Percentiles rank a stretch among this genome's conserved stretches.
phyloP scores from a whole-genome alignment of 345 rosid genomes.

The Barbarea vulgaris region DNA sequence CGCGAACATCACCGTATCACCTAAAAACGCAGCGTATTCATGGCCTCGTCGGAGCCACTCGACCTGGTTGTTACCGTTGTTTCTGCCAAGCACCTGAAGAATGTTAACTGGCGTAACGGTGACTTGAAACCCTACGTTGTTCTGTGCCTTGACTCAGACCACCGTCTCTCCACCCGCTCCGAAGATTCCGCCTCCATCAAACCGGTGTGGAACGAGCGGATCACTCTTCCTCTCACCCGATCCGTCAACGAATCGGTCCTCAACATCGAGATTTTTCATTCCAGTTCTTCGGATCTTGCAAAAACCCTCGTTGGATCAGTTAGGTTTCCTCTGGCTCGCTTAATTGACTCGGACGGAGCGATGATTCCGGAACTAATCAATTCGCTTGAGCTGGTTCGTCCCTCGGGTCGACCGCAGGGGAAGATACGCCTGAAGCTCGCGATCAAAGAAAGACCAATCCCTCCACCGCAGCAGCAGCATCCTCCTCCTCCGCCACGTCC shows the following conservation, averaged over 20 bases:
- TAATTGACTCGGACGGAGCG: constrained; percentile 48
- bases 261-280: constrained; percentile 56
- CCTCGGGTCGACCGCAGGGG: constrained; percentile 70
- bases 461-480: constrained; percentile 38
- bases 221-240: constrained; percentile 50
- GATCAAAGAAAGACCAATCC: constrained; percentile 47
- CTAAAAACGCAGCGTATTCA: constrained; percentile 32
- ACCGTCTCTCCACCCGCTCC: constrained; percentile 53
- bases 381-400: constrained; percentile 58
- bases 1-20: constrained; percentile 31
- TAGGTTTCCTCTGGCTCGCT: constrained; percentile 50
- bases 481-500: constrained; percentile 50
- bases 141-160: constrained; percentile 50
- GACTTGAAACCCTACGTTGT: constrained; percentile 58
- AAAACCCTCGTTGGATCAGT: constrained; percentile 66
- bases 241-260: constrained; percentile 53
- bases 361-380: constrained; percentile 31
- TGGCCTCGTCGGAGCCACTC: constrained; percentile 46
- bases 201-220: constrained; percentile 64
- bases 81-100: constrained; percentile 64
- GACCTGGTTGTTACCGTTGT: constrained; percentile 49
- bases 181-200: constrained; percentile 43
- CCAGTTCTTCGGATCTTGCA: constrained; percentile 50
- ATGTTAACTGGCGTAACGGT: constrained; percentile 73
- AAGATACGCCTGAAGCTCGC: constrained; percentile 53